Evolutionary conservation across 177 flowering plant genomes (phyloP).

Genomic region (Vitis hybrid): DNA sequence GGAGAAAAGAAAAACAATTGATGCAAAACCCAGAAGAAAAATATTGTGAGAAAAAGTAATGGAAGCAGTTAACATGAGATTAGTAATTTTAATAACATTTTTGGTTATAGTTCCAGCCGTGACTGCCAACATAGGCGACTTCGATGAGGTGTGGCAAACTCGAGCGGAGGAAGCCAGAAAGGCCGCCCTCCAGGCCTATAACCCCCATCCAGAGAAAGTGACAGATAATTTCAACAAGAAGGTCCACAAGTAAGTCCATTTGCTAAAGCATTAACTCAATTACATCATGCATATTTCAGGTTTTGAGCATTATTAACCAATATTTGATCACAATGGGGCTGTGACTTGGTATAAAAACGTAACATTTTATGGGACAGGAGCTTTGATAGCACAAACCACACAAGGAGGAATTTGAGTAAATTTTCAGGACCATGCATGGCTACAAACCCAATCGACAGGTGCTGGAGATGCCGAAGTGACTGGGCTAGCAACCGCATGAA

Average conservation of each 20-base stretch:
- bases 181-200: constrained; percentile 31
- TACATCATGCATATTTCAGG: too few species aligned
- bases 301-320: too few species aligned
- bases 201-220: constrained; percentile 36
- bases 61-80: constrained; percentile 11
- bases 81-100: constrained; percentile 16
- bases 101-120: constrained; percentile 11
- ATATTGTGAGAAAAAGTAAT: neutral
- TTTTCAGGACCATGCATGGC: constrained; percentile 40
- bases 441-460: constrained; percentile 69
- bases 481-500: constrained; percentile 56
- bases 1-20: neutral
- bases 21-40: neutral
- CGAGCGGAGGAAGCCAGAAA: constrained; percentile 39
- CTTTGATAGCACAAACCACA: constrained; percentile 29
- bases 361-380: constrained; percentile 19
- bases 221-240: constrained; percentile 28
- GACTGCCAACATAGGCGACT: constrained; percentile 36
- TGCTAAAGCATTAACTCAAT: too few species aligned
- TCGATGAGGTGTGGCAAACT: constrained; percentile 46
- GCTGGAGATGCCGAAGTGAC: constrained; percentile 65
- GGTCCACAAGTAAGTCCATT: constrained; percentile 30
- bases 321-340: too few species aligned
- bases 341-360: too few species aligned
- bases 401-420: constrained; percentile 40